phyloP scores from a whole-genome alignment of 2,329 filamentous ascomycete genomes.

The Pestalotiopsis sp. region DNA sequence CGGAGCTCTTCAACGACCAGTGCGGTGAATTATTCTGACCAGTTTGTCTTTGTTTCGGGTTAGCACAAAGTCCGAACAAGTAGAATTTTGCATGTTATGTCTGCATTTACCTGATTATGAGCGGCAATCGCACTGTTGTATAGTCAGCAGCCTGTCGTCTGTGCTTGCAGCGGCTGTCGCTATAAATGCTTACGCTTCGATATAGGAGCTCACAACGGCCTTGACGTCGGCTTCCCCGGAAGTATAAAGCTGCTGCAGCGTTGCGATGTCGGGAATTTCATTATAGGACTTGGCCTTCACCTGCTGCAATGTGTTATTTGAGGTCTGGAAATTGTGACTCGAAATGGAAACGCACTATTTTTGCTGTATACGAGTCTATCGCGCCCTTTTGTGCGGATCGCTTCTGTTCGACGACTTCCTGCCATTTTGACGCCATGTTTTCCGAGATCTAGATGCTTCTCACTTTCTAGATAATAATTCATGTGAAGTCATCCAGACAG shows the following conservation, averaged over 20 bases:
- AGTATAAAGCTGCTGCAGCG: background rate
- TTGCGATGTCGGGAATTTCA: background rate
- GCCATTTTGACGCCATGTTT: background rate
- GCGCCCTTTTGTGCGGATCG: conserved; percentile 3
- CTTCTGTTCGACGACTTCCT: conserved; percentile 9
- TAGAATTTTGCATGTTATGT: background rate
- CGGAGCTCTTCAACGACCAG: background rate
- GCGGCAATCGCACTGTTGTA: background rate
- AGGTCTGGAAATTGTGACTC: background rate
- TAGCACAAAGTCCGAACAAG: background rate
- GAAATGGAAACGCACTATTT: background rate
- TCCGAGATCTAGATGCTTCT: background rate
- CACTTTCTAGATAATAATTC: background rate
- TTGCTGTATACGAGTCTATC: background rate
- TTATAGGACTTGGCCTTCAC: background rate
- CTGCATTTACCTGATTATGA: background rate
- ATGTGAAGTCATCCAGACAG: background rate
- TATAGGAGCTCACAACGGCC: conserved; percentile 1
- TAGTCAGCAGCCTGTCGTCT: background rate
- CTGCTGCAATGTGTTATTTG: background rate
- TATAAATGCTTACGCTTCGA: background rate
- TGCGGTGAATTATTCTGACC: background rate
- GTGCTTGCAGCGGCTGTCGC: too few species aligned
- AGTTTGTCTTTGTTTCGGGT: conserved; percentile 1
- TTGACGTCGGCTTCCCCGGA: background rate